A percentile compares a stretch with the other conserved stretches of the same genome.
phyloP scores from a whole-genome alignment of 495 filamentous ascomycete species.

The Platismatia glauca region DNA sequence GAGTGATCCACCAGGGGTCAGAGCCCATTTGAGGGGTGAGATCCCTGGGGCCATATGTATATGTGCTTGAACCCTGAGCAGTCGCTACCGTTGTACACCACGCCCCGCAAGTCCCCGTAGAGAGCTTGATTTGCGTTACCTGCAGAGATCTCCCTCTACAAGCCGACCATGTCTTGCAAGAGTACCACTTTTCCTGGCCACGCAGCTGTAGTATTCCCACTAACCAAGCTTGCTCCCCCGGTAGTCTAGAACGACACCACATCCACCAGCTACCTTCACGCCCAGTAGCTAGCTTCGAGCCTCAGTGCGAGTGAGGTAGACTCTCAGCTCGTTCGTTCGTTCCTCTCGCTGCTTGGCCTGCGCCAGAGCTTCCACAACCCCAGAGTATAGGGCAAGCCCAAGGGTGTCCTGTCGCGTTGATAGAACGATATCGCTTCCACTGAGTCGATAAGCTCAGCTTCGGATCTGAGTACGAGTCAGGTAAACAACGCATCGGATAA shows the following conservation, averaged over 20 bases:
- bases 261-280: neutral
- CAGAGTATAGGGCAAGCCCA: neutral
- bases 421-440: neutral
- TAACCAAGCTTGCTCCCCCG: neutral
- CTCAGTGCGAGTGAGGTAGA: neutral
- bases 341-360: no score
- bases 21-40: neutral
- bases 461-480: conserved; percentile 1
- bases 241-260: neutral
- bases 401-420: neutral
- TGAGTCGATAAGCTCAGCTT: neutral
- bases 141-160: conserved; percentile 1
- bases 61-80: no score
- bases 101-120: neutral
- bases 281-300: neutral
- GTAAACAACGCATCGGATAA: neutral
- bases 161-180: neutral
- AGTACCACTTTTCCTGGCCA: neutral
- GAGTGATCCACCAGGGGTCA: neutral
- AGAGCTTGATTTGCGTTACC: neutral
- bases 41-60: neutral
- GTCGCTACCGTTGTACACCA: neutral
- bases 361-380: neutral
- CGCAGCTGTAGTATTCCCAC: neutral
- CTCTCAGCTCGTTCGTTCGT: neutral